phyloP scores from a whole-genome alignment of 2,329 filamentous ascomycete species.

The Fonsecaea multimorphosa region DNA sequence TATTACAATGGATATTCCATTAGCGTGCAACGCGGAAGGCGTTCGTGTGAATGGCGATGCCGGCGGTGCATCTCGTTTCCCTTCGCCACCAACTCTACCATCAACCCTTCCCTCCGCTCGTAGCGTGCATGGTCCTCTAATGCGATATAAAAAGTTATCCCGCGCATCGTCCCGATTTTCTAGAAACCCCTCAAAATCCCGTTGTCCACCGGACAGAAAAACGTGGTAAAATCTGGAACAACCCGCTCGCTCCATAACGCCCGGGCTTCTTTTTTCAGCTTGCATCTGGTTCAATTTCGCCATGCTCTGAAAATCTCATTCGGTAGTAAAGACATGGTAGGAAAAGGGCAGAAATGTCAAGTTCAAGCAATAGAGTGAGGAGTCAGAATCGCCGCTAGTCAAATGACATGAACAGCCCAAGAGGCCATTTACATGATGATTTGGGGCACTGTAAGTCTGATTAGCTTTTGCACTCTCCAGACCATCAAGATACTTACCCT shows the following conservation, averaged over 20 bases:
- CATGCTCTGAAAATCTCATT: constrained; percentile 9
- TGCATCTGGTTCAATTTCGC: constrained; percentile 7
- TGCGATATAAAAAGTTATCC: neutral
- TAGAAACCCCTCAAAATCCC: neutral
- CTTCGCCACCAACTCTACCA: neutral
- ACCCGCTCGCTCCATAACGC: constrained; percentile 21
- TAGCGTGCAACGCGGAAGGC: neutral
- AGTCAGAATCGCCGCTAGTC: constrained; percentile 6
- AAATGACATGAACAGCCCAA: constrained; percentile 1
- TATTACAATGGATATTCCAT: constrained; percentile 5
- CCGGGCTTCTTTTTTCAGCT: constrained; percentile 4
- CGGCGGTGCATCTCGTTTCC: neutral
- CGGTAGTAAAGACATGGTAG: constrained; percentile 11
- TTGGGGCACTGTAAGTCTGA: constrained; percentile 48
- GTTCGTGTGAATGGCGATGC: neutral
- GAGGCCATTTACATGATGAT: constrained; percentile 54
- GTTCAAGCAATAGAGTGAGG: constrained; percentile 15
- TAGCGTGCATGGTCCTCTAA: constrained; percentile 1
- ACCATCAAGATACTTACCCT: constrained; percentile 61
- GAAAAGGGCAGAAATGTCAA: constrained; percentile 12
- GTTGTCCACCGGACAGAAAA: neutral
- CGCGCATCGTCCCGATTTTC: constrained; percentile 2
- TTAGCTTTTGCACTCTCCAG: constrained; percentile 11
- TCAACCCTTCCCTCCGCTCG: neutral
- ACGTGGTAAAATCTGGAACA: neutral